Evolutionary conservation across 345 rosid species (phyloP).

Genomic region (Ceriops tagal): DNA sequence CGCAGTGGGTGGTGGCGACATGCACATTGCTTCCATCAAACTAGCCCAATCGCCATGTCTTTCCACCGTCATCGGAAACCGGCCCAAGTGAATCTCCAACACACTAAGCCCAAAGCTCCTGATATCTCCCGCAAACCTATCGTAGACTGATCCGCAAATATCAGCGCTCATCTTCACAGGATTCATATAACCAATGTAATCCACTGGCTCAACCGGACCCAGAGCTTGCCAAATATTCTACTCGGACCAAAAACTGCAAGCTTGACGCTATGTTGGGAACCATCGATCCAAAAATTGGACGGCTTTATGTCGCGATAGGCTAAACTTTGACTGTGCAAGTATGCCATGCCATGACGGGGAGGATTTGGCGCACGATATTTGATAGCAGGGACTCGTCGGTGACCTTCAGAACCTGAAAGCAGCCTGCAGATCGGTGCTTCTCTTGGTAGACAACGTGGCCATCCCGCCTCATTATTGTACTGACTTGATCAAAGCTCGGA

Average conservation of each 20-base stretch:
- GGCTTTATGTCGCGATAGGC: constrained; percentile 93
- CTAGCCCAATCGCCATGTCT: constrained; percentile 94
- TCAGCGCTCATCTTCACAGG: constrained; percentile 92
- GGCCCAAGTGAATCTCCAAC: constrained; percentile 73
- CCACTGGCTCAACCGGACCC: constrained; percentile 76
- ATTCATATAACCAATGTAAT: constrained; percentile 71
- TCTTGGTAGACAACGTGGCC: constrained; percentile 90
- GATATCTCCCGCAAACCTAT: constrained; percentile 76
- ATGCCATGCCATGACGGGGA: constrained; percentile 53
- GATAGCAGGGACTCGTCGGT: constrained; percentile 43
- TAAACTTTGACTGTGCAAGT: constrained; percentile 63
- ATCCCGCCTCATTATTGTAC: constrained; percentile 75
- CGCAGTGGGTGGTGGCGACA: constrained; percentile 59
- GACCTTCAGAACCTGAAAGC: constrained; percentile 75
- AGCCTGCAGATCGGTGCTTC: constrained; percentile 52
- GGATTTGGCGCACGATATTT: constrained; percentile 60
- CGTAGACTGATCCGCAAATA: constrained; percentile 55
- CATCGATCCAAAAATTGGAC: constrained; percentile 57
- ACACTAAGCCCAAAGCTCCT: constrained; percentile 90
- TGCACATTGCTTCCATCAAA: constrained; percentile 82
- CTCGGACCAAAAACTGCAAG: constrained; percentile 93
- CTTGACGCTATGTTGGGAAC: constrained; percentile 53
- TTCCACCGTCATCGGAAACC: constrained; percentile 65
- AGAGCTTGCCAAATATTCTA: constrained; percentile 68
- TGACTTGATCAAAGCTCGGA: constrained; percentile 57